Conservation (phyloP, 2,329 filamentous ascomycete genomes). For the Metarhizium guizhouense region DNA sequence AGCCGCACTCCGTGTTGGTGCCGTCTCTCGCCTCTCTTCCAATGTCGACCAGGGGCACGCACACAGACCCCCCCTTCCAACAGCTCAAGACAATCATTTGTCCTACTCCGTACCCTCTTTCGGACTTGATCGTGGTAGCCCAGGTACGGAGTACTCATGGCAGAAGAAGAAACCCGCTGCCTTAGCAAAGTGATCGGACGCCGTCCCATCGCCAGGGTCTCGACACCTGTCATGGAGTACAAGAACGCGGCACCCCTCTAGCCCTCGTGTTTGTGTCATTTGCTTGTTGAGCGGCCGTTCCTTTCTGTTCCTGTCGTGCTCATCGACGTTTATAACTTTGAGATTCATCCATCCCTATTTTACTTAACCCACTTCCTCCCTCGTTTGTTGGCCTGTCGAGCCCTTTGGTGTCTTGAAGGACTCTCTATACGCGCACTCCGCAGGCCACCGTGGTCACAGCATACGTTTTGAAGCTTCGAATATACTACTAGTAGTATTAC, state of each 20-base stretch:
- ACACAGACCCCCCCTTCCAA: slow-evolving; percentile 23
- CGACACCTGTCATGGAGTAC: slow-evolving; percentile 18
- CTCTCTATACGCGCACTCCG: background rate
- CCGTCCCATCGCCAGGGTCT: slow-evolving; percentile 15
- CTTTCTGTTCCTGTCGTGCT: slow-evolving; percentile 13
- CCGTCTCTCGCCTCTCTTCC: slow-evolving; percentile 5
- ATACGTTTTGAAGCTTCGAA: slow-evolving; percentile 4
- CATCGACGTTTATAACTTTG: slow-evolving; percentile 10
- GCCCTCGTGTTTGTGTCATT: slow-evolving; percentile 12
- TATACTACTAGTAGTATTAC: background rate
- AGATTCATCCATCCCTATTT: slow-evolving; percentile 15
- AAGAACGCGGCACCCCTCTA: slow-evolving; percentile 21
- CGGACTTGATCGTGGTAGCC: slow-evolving; percentile 19
- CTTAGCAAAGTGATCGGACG: slow-evolving; percentile 15
- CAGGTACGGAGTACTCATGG: slow-evolving; percentile 17
- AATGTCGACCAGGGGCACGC: slow-evolving; percentile 13
- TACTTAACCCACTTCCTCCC: slow-evolving; percentile 14
- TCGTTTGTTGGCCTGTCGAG: slow-evolving; percentile 10
- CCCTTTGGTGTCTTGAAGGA: slow-evolving; percentile 2
- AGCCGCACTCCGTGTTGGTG: slow-evolving; percentile 11
- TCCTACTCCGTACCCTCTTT: slow-evolving; percentile 12
- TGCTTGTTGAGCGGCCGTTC: slow-evolving; percentile 11
- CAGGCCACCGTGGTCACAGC: background rate
- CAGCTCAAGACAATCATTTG: slow-evolving; percentile 23
- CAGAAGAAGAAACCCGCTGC: slow-evolving; percentile 19